These are phyloP conservation scores for Thinopyrum elongatum DNA, from an alignment of 176 grass and related monocot genomes.

Conservation along the genomic window DNA sequence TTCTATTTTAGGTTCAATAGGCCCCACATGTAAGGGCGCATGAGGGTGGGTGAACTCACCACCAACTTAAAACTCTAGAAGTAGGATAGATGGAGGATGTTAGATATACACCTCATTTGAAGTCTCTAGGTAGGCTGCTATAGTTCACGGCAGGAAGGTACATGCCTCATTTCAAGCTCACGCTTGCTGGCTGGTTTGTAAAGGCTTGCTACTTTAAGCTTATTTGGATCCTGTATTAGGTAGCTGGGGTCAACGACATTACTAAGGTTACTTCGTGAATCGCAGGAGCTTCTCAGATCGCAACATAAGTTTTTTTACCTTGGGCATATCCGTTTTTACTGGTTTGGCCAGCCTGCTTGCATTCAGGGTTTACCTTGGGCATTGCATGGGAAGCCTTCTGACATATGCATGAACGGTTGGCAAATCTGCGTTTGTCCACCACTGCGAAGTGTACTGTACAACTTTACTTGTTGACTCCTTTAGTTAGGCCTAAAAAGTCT, in stretches of 20 bases:
- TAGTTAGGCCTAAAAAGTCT: neutral
- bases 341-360: neutral
- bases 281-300: neutral
- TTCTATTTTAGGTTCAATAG: too few species aligned
- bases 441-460: neutral
- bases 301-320: neutral
- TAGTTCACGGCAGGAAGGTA: neutral
- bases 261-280: constrained; percentile 1
- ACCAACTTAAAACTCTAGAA: too few species aligned
- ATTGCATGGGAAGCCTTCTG: neutral
- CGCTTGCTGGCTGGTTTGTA: neutral
- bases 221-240: neutral
- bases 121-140: neutral
- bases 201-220: neutral
- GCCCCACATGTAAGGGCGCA: too few species aligned
- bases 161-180: neutral
- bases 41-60: too few species aligned
- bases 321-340: neutral
- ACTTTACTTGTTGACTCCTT: neutral
- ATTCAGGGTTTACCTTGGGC: neutral
- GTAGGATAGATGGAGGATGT: neutral
- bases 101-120: constrained; percentile 6
- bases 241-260: neutral
- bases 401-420: neutral
- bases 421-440: neutral